Conservation (phyloP, 1,139 yeast genomes). For the Hansenula anomala region DNA sequence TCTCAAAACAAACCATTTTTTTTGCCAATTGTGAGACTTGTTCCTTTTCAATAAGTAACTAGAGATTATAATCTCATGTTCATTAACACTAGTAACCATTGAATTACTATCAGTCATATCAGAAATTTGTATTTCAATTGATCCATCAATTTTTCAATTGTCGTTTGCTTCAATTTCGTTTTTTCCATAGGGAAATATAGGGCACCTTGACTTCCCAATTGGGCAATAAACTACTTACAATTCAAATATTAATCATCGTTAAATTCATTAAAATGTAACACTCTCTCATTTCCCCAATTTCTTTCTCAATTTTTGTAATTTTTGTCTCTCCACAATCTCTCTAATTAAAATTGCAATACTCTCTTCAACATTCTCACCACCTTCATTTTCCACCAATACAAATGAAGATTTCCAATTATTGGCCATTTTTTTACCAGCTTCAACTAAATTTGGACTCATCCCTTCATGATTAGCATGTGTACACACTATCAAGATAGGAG, state of each 20-base stretch:
- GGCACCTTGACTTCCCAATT: not conserved
- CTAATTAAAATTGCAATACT: conserved; percentile 51
- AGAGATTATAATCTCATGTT: conserved; percentile 10
- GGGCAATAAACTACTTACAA: not conserved
- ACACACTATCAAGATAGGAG: conserved; percentile 64
- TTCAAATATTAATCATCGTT: no score
- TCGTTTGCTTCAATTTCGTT: no score
- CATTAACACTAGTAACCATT: not conserved
- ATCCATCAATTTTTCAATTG: no score
- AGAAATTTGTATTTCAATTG: no score
- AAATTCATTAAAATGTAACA: no score
- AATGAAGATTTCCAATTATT: conserved; percentile 61
- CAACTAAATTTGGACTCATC: conserved; percentile 53
- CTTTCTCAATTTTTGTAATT: conserved; percentile 23
- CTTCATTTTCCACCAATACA: conserved; percentile 49
- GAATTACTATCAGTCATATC: not conserved
- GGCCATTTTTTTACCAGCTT: conserved; percentile 53
- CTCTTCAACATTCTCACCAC: conserved; percentile 46
- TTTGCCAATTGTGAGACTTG: conserved; percentile 35
- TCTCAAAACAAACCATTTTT: conserved; percentile 57
- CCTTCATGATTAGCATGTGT: conserved; percentile 53
- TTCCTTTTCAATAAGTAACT: conserved; percentile 16
- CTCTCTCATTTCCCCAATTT: conserved; percentile 2
- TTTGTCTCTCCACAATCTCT: conserved; percentile 48
- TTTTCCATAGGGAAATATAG: no score